These are phyloP conservation scores for Gleditsia sinensis DNA, from an alignment of 306 rosid species.

Conservation along the genomic window DNA sequence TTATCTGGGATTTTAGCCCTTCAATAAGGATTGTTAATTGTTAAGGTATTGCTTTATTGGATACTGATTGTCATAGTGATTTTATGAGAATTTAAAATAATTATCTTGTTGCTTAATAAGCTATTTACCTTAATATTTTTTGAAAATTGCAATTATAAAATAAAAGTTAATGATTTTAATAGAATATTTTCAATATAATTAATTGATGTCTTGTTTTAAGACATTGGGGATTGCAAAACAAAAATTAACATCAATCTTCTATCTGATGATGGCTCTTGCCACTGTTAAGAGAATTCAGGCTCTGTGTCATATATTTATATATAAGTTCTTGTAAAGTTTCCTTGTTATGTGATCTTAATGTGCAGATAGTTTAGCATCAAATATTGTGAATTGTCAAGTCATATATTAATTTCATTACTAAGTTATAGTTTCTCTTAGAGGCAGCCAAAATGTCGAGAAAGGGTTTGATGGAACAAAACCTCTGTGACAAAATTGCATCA, in stretches of 20 bases:
- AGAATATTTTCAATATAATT: neutral
- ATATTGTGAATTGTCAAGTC: neutral
- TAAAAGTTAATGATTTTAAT: constrained; percentile 4
- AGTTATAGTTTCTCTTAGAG: constrained; percentile 7
- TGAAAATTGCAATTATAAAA: too few relatives aligned
- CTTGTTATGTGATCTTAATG: neutral
- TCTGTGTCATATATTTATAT: too few relatives aligned
- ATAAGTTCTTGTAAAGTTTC: too few relatives aligned
- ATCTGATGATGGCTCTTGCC: too few relatives aligned
- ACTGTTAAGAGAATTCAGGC: too few relatives aligned
- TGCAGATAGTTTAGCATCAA: neutral
- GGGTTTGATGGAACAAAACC: constrained; percentile 93
- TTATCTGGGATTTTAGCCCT: neutral
- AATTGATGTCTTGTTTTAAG: neutral
- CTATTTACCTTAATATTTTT: too few relatives aligned
- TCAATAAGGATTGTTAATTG: neutral
- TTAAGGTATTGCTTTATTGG: neutral
- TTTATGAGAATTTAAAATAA: neutral
- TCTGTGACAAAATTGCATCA: constrained; percentile 82
- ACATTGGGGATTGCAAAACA: neutral
- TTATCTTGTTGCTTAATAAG: neutral
- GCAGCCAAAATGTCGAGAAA: constrained; percentile 73
- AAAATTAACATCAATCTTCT: neutral
- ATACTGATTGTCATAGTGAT: neutral
- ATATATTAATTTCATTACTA: neutral